Conservation (phyloP, 2,329 filamentous ascomycete genomes). For the Podosphaera aphanis region DNA sequence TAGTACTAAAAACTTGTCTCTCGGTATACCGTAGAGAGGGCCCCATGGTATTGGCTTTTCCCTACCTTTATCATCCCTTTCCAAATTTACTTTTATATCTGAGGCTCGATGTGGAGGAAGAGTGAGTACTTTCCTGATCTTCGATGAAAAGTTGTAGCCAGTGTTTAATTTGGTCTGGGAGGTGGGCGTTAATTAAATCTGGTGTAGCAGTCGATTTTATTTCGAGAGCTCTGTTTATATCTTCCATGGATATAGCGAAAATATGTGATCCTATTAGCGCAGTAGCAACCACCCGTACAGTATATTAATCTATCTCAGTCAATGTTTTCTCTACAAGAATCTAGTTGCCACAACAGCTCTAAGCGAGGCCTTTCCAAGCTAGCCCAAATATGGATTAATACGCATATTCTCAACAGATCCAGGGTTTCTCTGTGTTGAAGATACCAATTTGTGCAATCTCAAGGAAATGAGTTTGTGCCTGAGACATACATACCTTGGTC, state of each 20-base stretch:
- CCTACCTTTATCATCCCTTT: neutral
- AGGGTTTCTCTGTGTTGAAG: too few relatives aligned
- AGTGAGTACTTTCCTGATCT: neutral
- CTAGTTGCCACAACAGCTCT: too few relatives aligned
- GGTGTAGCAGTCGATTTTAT: neutral
- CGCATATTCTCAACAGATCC: too few relatives aligned
- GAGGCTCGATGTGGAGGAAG: neutral
- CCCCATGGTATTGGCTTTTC: neutral
- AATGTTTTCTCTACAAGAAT: too few relatives aligned
- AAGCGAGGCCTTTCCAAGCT: too few relatives aligned
- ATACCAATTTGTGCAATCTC: too few relatives aligned
- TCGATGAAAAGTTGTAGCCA: neutral
- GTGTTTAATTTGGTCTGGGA: neutral
- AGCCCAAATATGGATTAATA: too few relatives aligned
- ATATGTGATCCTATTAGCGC: neutral
- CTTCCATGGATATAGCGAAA: neutral
- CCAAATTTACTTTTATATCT: neutral
- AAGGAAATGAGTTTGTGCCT: too few relatives aligned
- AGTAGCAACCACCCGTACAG: too few relatives aligned
- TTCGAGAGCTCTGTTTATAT: neutral
- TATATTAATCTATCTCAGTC: too few relatives aligned
- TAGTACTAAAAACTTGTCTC: neutral
- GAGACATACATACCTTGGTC: too few relatives aligned
- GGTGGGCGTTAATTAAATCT: neutral
- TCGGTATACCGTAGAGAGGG: neutral